phyloP scores from a whole-genome alignment of 2,329 filamentous ascomycete species.

The Berkeleyomyces rouxiae region DNA sequence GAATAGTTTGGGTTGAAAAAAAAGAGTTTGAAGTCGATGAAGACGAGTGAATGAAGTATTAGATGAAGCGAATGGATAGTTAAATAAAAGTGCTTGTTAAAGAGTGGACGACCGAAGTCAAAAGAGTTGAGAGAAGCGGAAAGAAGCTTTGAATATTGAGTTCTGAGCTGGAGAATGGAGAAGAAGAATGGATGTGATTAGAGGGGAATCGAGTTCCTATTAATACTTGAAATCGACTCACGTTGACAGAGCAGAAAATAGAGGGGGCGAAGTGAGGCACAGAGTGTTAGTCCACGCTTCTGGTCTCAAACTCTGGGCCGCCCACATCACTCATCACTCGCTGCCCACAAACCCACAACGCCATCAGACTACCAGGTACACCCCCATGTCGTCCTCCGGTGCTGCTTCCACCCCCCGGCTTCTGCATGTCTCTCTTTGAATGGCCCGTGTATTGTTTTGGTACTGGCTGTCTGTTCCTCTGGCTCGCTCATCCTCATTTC shows the following conservation, averaged over 20 bases:
- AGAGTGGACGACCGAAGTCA: constrained; percentile 45
- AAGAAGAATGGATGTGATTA: constrained; percentile 16
- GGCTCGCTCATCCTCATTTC: constrained; percentile 10
- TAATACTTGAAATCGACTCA: constrained; percentile 7
- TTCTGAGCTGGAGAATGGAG: constrained; percentile 27
- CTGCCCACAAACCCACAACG: not conserved
- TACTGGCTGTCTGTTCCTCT: not conserved
- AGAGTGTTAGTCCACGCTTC: not conserved
- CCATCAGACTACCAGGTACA: not conserved
- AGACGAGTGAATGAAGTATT: constrained; percentile 16
- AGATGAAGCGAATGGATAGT: constrained; percentile 20
- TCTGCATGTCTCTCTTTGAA: not conserved
- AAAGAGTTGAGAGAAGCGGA: constrained; percentile 22
- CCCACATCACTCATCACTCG: not conserved
- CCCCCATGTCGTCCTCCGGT: not conserved
- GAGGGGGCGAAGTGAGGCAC: not conserved
- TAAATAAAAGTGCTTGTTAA: constrained; percentile 25
- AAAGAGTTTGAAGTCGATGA: constrained; percentile 17
- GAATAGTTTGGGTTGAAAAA: constrained; percentile 23
- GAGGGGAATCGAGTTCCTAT: constrained; percentile 7
- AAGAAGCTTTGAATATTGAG: constrained; percentile 25
- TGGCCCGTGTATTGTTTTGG: not conserved
- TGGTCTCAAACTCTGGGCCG: not conserved
- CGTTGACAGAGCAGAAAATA: not conserved
- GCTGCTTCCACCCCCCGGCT: not conserved